A percentile compares a stretch with the other conserved stretches of the same genome.
These are phyloP conservation scores for Singerocomus inundabilis DNA, from an alignment of 1,284 basidiomycete species.

Conservation along the genomic window DNA sequence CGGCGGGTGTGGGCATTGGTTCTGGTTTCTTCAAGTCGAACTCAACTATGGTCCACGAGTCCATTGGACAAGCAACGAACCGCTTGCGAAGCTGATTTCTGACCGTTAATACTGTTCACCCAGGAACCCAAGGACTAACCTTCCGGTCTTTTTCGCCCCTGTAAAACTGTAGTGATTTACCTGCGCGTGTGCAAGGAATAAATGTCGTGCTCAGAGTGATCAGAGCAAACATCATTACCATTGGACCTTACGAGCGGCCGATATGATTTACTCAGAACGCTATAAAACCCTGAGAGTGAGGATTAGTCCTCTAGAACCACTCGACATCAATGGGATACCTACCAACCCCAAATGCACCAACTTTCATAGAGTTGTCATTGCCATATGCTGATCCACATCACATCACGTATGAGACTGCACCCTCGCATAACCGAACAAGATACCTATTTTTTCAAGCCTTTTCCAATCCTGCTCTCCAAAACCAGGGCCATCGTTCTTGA, in stretches of 20 bases:
- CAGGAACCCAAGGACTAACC: constrained; percentile 31
- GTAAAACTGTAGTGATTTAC: constrained; percentile 58
- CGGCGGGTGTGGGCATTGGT: constrained; percentile 50
- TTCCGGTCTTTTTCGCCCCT: constrained; percentile 62
- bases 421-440: not conserved
- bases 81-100: constrained; percentile 4
- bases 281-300: constrained; percentile 62
- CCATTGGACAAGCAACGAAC: constrained; percentile 61
- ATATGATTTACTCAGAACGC: constrained; percentile 81
- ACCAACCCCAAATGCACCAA: constrained; percentile 85
- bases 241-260: constrained; percentile 90
- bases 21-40: constrained; percentile 61
- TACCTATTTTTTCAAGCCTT: constrained; percentile 83
- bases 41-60: constrained; percentile 30
- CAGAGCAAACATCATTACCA: constrained; percentile 38
- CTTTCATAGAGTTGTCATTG: constrained; percentile 80
- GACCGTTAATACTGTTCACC: constrained; percentile 27
- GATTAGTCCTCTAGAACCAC: not conserved
- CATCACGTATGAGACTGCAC: constrained; percentile 2
- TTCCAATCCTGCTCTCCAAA: constrained; percentile 85
- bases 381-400: constrained; percentile 58
- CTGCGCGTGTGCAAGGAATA: constrained; percentile 4
- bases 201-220: no score
- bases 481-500: constrained; percentile 84
- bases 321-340: constrained; percentile 24